Conservation (phyloP, 2,329 filamentous ascomycete species). For the Phymatotrichopsis omnivora region DNA sequence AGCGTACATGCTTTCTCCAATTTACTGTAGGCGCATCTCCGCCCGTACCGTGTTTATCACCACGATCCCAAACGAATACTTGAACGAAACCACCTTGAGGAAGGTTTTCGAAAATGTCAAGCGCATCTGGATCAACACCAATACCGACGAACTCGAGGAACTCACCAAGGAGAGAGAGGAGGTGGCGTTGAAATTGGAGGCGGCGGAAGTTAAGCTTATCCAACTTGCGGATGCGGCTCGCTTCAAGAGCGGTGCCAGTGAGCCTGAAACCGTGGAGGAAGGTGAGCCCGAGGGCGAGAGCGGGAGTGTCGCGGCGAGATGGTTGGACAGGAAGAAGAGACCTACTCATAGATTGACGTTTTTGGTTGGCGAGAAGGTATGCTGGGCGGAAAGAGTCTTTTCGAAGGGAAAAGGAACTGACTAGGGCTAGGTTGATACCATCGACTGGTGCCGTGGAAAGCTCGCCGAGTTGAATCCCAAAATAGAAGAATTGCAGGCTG, state of each 20-base stretch:
- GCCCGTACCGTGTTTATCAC: constrained; percentile 85
- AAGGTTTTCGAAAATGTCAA: constrained; percentile 72
- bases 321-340: constrained; percentile 61
- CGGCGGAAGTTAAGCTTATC: constrained; percentile 76
- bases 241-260: constrained; percentile 44
- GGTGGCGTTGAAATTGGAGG: constrained; percentile 71
- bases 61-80: constrained; percentile 67
- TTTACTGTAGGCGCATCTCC: constrained; percentile 75
- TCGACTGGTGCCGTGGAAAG: constrained; percentile 75
- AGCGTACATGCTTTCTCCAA: constrained; percentile 76
- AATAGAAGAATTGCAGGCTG: constrained; percentile 56
- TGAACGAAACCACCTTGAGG: constrained; percentile 65
- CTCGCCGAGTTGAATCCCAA: constrained; percentile 64
- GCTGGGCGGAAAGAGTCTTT: not conserved
- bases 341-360: constrained; percentile 65
- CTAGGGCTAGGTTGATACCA: constrained; percentile 60
- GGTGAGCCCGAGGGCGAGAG: constrained; percentile 45
- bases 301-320: constrained; percentile 61
- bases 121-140: constrained; percentile 72
- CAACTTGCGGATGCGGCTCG: constrained; percentile 62
- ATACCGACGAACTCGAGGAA: constrained; percentile 67
- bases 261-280: constrained; percentile 30
- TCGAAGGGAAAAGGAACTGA: too few species aligned
- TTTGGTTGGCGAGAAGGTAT: constrained; percentile 61
- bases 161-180: constrained; percentile 73